Evolutionary conservation across 768 basidiomycete genomes (phyloP), one percentile per base, ranked within the genome.

Genomic region (Rhizopogon vulgaris): DNA sequence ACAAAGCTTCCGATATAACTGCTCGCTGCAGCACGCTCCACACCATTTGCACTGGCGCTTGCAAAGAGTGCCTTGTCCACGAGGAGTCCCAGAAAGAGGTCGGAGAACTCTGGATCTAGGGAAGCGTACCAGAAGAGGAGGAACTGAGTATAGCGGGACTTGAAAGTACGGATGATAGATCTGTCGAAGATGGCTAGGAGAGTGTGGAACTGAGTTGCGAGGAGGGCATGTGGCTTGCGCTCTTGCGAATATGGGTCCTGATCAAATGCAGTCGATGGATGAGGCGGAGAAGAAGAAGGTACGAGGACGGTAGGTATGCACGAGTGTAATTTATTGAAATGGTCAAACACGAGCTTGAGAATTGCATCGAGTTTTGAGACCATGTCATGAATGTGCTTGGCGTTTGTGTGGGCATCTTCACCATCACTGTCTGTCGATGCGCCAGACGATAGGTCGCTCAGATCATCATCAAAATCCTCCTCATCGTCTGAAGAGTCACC

Each of bases 61-160:
- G 76, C 45, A 54, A 94, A 81, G 4, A 99, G 73, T 0, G 94
- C 92, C 54, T 90, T 87, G 7, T 90, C 89, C 39, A 97, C 85
- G n/a, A 99, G 86, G 63, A 93, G 82, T 36, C 95, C 95, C 55
- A 90, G 90, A 66, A 99, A 97, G 50, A 92, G 78, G 66, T 99
- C 95, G 41, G 87, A 80, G 60, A 93, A 96, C 55, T 90, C 84
- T 2, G 87, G 75, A 58, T 93, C 85, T 48, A 95, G 84, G 0
- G 95, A 97, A 18, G 94, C 79, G 63, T 86, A 92, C 84, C 92
- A 96, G 75, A 99, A 99, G 41, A 98, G 62, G 54, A 99, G 80
- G 71, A 99, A 99, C 61, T 98, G 96, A 12, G 93, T 94, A 68
- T 98, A 96, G 37, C 94, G 89, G 0, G 94, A 96, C 62, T 94